Percentiles rank a stretch among this genome's conserved stretches.
Evolutionary conservation across 495 filamentous ascomycete species (phyloP).

Genomic region (Talaromyces liani): DNA sequence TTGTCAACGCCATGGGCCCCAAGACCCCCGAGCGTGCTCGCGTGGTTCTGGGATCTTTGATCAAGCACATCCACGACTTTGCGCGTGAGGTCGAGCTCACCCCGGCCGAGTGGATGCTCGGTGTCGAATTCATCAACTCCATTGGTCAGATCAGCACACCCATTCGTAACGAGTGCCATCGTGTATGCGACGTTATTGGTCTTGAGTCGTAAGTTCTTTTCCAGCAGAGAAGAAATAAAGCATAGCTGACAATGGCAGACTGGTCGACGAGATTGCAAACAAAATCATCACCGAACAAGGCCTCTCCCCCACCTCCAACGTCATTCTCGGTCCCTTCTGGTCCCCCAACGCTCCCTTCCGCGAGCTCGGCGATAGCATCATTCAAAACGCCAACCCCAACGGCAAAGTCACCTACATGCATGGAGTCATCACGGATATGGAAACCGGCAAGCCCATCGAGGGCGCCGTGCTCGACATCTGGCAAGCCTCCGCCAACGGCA

Average conservation of each 20-base stretch:
- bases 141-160: constrained; percentile 65
- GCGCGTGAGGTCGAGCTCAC: constrained; percentile 43
- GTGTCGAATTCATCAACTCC: constrained; percentile 56
- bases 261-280: constrained; percentile 82
- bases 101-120: constrained; percentile 40
- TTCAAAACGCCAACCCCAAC: constrained; percentile 56
- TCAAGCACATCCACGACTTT: constrained; percentile 40
- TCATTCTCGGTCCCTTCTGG: constrained; percentile 86
- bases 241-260: constrained; percentile 29
- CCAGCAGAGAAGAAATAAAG: not conserved
- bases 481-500: constrained; percentile 77
- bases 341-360: constrained; percentile 76
- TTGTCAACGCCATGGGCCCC: constrained; percentile 64
- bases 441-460: constrained; percentile 62
- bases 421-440: constrained; percentile 64
- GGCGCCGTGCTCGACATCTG: constrained; percentile 76
- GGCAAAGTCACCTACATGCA: constrained; percentile 68
- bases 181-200: constrained; percentile 65
- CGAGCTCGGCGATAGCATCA: constrained; percentile 59
- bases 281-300: constrained; percentile 65
- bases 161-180: constrained; percentile 64
- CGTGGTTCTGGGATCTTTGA: constrained; percentile 33
- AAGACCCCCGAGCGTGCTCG: constrained; percentile 51
- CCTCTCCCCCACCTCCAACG: constrained; percentile 66
- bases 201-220: constrained; percentile 49